A percentile compares a stretch with the other conserved stretches of the same genome.
Evolutionary conservation across 768 basidiomycete genomes (phyloP).

Genomic region (Mycena venus): DNA sequence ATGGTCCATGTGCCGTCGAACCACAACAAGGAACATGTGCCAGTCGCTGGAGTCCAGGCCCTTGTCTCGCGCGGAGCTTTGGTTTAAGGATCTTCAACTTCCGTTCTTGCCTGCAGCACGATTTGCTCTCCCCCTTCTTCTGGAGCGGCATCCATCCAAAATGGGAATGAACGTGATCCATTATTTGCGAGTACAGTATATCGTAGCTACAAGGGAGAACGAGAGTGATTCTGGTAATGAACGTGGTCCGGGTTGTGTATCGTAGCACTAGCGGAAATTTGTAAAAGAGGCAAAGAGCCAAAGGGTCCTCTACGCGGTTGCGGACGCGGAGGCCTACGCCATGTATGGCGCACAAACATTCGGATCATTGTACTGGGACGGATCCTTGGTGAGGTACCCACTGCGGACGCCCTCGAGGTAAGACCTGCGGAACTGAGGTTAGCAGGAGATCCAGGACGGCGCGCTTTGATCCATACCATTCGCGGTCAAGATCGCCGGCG

Average conservation of each 20-base stretch:
- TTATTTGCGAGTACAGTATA: conserved; percentile 32
- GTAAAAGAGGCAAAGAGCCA: not conserved
- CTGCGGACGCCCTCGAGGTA: conserved; percentile 71
- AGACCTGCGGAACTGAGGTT: conserved; percentile 60
- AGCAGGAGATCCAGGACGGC: not conserved
- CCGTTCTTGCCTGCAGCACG: not conserved
- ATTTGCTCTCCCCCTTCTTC: not conserved
- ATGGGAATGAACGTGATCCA: conserved; percentile 2
- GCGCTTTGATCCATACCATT: conserved; percentile 63
- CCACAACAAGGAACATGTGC: not conserved
- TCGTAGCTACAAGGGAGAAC: conserved; percentile 29
- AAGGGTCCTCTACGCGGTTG: not conserved
- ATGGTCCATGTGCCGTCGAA: not conserved
- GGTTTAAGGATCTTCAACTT: not conserved
- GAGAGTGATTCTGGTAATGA: not conserved
- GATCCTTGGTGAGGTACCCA: conserved; percentile 76
- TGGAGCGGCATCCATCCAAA: not conserved
- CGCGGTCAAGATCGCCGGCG: conserved; percentile 65
- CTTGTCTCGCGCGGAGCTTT: not conserved
- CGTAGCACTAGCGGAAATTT: not conserved
- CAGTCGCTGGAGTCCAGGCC: no score
- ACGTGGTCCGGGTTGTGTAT: not conserved
- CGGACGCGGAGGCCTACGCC: not conserved
- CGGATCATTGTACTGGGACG: conserved; percentile 66
- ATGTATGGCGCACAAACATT: conserved; percentile 72